phyloP scores from a whole-genome alignment of 2,329 filamentous ascomycete genomes.

The Ilyonectria robusta region DNA sequence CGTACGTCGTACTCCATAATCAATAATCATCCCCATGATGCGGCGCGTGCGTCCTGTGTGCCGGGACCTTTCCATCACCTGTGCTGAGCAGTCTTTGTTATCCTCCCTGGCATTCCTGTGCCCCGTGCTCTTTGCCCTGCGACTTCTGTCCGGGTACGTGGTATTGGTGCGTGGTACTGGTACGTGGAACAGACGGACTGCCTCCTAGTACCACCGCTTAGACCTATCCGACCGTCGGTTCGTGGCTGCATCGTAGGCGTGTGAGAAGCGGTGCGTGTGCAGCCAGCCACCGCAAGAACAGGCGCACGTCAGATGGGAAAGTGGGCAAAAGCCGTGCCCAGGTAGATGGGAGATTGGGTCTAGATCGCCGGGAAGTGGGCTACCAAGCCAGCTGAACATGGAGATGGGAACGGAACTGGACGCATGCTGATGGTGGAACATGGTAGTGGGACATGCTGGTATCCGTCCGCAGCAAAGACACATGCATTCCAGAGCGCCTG shows the following conservation, averaged over 20 bases:
- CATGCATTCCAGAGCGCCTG: background rate
- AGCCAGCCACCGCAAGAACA: background rate
- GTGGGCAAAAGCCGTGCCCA: constrained; percentile 35
- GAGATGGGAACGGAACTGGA: constrained; percentile 18
- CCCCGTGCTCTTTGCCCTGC: background rate
- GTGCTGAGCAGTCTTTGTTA: background rate
- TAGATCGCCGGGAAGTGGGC: constrained; percentile 36
- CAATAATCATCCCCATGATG: constrained; percentile 6
- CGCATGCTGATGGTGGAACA: constrained; percentile 1
- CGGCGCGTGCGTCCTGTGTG: constrained; percentile 4
- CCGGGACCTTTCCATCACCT: background rate
- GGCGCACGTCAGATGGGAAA: constrained; percentile 37
- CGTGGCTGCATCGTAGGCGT: background rate
- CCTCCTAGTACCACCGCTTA: background rate
- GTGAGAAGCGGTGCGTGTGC: constrained; percentile 2
- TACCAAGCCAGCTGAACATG: constrained; percentile 25
- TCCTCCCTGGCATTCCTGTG: background rate
- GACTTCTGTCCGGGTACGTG: too few species aligned
- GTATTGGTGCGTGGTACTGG: background rate
- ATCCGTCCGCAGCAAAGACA: too few species aligned
- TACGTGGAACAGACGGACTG: background rate
- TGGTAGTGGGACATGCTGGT: background rate
- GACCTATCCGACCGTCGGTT: background rate
- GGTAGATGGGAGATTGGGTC: constrained; percentile 39
- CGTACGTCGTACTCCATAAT: background rate